phyloP scores from a whole-genome alignment of 768 basidiomycete species.

The Zangia roseola region DNA sequence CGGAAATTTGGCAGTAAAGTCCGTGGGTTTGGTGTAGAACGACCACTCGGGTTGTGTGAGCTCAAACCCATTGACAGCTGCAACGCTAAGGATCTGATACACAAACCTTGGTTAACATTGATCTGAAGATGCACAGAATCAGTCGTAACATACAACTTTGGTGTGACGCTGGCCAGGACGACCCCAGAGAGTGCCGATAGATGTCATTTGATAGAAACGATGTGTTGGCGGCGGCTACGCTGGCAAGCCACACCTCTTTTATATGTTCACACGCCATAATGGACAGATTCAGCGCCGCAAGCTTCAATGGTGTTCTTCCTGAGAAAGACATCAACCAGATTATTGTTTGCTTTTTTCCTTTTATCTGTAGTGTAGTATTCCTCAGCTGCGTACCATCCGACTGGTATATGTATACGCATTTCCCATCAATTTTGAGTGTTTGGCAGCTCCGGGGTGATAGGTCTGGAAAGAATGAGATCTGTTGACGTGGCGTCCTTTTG shows the following conservation, averaged over 20 bases:
- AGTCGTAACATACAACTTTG: conserved; percentile 8
- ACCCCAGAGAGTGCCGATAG: conserved; percentile 19
- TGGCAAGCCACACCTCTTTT: too few relatives aligned
- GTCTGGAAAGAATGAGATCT: too few relatives aligned
- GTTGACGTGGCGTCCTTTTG: too few relatives aligned
- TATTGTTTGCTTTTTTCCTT: too few relatives aligned
- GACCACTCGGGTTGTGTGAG: conserved; percentile 5
- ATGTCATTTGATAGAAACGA: too few relatives aligned
- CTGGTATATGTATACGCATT: conserved; percentile 2
- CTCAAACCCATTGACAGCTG: conserved; percentile 16
- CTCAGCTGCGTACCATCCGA: conserved; percentile 11
- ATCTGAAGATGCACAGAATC: not conserved
- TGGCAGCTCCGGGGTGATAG: too few relatives aligned
- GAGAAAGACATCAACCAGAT: too few relatives aligned
- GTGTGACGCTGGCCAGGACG: conserved; percentile 11
- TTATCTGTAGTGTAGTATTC: conserved; percentile 4
- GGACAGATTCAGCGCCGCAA: too few relatives aligned
- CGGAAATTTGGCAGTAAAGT: conserved; percentile 13
- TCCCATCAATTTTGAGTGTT: too few relatives aligned
- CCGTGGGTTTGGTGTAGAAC: conserved; percentile 10
- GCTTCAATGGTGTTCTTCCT: too few relatives aligned
- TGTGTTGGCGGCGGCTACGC: too few relatives aligned
- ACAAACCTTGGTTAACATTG: not conserved
- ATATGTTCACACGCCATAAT: too few relatives aligned
- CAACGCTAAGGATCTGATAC: conserved; percentile 14